Evolutionary conservation across 176 grass and related monocot genomes (phyloP).

Genomic region (Lolium multiflorum): DNA sequence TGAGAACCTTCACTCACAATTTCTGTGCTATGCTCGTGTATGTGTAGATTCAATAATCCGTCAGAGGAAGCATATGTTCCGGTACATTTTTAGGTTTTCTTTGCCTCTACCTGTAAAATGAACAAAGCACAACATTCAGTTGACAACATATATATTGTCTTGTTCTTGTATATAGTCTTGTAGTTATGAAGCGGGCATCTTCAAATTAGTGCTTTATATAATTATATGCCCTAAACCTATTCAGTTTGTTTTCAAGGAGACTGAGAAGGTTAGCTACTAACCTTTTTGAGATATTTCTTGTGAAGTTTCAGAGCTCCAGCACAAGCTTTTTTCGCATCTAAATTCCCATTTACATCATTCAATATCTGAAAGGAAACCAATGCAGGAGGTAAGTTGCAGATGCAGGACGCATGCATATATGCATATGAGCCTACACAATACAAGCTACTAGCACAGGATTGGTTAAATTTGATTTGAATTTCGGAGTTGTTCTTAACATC

Average conservation of each 20-base stretch:
- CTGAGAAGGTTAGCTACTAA: constrained; percentile 37
- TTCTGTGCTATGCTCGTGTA: constrained; percentile 33
- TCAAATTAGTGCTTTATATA: constrained; percentile 1
- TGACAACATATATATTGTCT: background rate
- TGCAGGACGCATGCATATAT: background rate
- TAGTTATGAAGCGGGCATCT: background rate
- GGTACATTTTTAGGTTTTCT: constrained; percentile 45
- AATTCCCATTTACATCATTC: constrained; percentile 91
- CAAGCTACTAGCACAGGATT: constrained; percentile 14
- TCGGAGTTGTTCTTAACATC: background rate
- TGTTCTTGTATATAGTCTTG: background rate
- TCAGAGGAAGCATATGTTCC: constrained; percentile 8
- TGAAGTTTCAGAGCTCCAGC: constrained; percentile 96
- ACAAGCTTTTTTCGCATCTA: constrained; percentile 98
- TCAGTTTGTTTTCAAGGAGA: background rate
- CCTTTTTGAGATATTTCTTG: constrained; percentile 96
- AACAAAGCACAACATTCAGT: background rate
- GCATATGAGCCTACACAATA: background rate
- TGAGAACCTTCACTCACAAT: constrained; percentile 38
- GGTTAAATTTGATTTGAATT: background rate
- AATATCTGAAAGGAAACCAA: constrained; percentile 74
- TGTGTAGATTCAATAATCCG: constrained; percentile 17
- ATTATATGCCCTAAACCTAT: constrained; percentile 15
- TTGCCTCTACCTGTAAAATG: constrained; percentile 51
- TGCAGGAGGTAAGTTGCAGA: constrained; percentile 18